Base-by-base conservation (phyloP, 306 rosid species). In the Castanopsis chinensis region DNA sequence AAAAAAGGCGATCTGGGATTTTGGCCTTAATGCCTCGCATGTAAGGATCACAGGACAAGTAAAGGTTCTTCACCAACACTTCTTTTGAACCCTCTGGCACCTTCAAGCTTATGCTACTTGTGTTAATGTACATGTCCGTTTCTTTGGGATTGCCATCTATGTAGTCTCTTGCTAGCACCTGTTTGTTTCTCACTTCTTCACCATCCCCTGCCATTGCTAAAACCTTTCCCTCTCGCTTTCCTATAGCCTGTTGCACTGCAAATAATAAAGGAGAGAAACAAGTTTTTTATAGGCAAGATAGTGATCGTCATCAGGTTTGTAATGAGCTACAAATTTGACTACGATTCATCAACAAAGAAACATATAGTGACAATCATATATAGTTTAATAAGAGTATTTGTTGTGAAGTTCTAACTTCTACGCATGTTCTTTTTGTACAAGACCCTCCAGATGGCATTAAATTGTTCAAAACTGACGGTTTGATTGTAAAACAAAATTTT, bases 41-140 rank as follows among this genome's bases (percentile, higher is more conserved):
- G 86, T 73, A 86, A 30, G 97, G 97, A 69, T 92, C 97, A 56
- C 94, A 88, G 20, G 94, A 87, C 30, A 92, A 80, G 87, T 84
- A 85, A 2, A 92, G 85, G 45, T 90, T 90, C 73, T 92, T 90
- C 2, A 92, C 89, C 67, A 88, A 72, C 54, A 92, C 81, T 43
- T 87, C 79, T 49, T 82, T 71, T 27, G 88, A 80, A 74, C 76
- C 65, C 53, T 45, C 82, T 64, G 57, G 80, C 72, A 91, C 86
- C 33, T 83, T 51, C 71, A 87, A 67, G 65, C 53, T 80, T 41
- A 83, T 70, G 60, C 82, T 75, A 5, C 75, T 63, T 69, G 43
- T 61, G 20, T 45, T 73, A 8, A 85, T 51, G 61, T 85, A 76
- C 74, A 89, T 82, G 76, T 89, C 84, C 17, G 84, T 37, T 67